A percentile compares a stretch with the other conserved stretches of the same genome.
Conservation (phyloP, 257 asterid species). For the Solanum sejunctum region DNA sequence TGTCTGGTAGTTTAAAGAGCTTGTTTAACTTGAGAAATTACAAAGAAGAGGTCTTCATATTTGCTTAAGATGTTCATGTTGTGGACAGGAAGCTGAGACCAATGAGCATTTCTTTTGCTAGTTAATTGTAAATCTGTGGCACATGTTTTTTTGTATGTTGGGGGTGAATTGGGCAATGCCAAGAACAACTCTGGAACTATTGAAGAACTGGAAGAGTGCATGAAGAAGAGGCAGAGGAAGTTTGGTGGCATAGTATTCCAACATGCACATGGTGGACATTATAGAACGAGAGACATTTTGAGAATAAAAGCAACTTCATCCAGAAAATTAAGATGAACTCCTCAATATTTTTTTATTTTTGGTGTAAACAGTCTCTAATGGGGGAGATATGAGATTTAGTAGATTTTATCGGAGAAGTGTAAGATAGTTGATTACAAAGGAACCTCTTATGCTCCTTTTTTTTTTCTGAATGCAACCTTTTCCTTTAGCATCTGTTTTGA, state of each 20-base stretch:
- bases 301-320: too few species aligned
- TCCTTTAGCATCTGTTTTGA: too few species aligned
- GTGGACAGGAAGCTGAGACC: not conserved
- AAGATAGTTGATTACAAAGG: too few species aligned
- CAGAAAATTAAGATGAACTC: too few species aligned
- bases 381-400: too few species aligned
- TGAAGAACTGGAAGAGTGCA: not conserved
- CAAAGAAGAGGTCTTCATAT: not conserved
- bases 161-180: not conserved
- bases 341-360: too few species aligned
- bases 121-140: not conserved
- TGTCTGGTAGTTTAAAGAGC: not conserved
- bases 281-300: too few species aligned
- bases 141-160: not conserved
- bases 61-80: not conserved
- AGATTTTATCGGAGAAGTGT: too few species aligned
- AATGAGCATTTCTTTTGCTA: not conserved
- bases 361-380: too few species aligned
- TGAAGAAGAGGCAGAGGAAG: not conserved
- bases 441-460: too few species aligned
- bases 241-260: not conserved
- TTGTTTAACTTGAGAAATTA: not conserved
- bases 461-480: too few species aligned
- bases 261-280: too few species aligned
- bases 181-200: not conserved